Conservation (phyloP, 2,329 filamentous ascomycete species). For the Pyrenophora teres region DNA sequence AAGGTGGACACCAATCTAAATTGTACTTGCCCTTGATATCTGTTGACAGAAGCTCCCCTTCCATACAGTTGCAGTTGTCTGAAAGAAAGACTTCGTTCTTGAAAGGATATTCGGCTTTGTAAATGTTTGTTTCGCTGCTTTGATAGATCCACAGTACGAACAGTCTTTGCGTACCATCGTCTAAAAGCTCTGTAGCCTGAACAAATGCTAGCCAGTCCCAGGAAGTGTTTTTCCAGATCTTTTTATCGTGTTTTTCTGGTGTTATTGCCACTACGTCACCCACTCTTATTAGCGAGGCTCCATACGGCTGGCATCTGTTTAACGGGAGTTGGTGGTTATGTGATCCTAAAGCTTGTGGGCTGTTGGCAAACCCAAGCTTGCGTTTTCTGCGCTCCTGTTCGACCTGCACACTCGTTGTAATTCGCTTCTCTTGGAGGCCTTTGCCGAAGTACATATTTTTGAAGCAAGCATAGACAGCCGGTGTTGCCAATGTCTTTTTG, state of each 20-base stretch:
- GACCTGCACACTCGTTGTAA: slow-evolving; percentile 4
- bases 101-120: slow-evolving; percentile 69
- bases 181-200: slow-evolving; percentile 51
- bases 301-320: slow-evolving; percentile 8
- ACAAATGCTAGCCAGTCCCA: slow-evolving; percentile 74
- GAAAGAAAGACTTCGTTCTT: slow-evolving; percentile 76
- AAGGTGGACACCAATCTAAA: slow-evolving; percentile 62
- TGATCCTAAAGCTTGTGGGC: not conserved
- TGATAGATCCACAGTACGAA: slow-evolving; percentile 76
- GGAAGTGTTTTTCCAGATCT: slow-evolving; percentile 59
- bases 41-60: slow-evolving; percentile 56
- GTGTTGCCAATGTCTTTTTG: slow-evolving; percentile 68
- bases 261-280: slow-evolving; percentile 58
- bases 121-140: slow-evolving; percentile 72
- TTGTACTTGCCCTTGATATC: slow-evolving; percentile 63
- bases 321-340: not conserved
- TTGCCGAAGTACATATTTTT: slow-evolving; percentile 63
- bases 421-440: slow-evolving; percentile 49
- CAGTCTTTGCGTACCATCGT: slow-evolving; percentile 53
- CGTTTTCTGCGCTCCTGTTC: slow-evolving; percentile 18
- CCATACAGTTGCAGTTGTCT: slow-evolving; percentile 72
- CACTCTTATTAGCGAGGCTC: slow-evolving; percentile 30
- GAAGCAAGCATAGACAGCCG: slow-evolving; percentile 69
- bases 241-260: slow-evolving; percentile 54
- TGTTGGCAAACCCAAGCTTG: slow-evolving; percentile 23